These are phyloP conservation scores for Pythium insidiosum DNA, from an alignment of 352 stramenopile genomes.

Conservation along the genomic window DNA sequence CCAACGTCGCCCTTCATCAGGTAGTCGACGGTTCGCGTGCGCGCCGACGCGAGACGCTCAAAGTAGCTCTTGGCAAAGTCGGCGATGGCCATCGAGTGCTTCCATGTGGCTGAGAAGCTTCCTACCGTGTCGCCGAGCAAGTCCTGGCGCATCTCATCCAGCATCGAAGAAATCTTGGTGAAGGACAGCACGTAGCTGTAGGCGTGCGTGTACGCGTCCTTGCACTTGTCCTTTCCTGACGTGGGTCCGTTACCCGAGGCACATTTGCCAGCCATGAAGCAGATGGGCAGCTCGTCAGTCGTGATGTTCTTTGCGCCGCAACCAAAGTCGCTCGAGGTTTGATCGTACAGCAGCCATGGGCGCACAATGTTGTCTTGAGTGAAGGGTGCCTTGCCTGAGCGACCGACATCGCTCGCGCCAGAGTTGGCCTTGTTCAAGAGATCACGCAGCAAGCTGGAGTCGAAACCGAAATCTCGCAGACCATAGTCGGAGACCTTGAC, in stretches of 20 bases:
- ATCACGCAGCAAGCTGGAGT: constrained; percentile 34
- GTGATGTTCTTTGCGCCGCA: constrained; percentile 25
- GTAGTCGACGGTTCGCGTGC: constrained; percentile 27
- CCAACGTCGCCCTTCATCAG: constrained; percentile 44
- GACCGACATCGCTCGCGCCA: constrained; percentile 16
- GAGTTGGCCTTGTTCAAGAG: constrained; percentile 31
- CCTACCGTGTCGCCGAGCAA: constrained; percentile 59
- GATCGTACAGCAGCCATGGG: constrained; percentile 45
- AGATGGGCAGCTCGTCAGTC: constrained; percentile 31
- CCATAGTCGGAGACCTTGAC: constrained; percentile 37
- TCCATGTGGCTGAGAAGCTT: constrained; percentile 49
- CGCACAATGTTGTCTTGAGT: constrained; percentile 53
- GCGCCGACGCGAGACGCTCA: constrained; percentile 30
- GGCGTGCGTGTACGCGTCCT: constrained; percentile 32
- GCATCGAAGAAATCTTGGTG: constrained; percentile 39
- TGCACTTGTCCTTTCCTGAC: constrained; percentile 29
- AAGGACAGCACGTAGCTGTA: constrained; percentile 63
- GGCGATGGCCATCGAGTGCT: constrained; percentile 49
- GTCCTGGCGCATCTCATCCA: constrained; percentile 69
- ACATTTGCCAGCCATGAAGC: constrained; percentile 65
- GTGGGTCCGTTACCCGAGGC: not conserved
- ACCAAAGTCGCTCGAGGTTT: constrained; percentile 8
- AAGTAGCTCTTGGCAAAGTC: constrained; percentile 61
- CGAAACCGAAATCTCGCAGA: constrained; percentile 57
- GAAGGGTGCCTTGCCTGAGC: constrained; percentile 12